These are phyloP conservation scores for Diutina pseudorugosa DNA, from an alignment of 1,139 yeast species.

Conservation along the genomic window DNA sequence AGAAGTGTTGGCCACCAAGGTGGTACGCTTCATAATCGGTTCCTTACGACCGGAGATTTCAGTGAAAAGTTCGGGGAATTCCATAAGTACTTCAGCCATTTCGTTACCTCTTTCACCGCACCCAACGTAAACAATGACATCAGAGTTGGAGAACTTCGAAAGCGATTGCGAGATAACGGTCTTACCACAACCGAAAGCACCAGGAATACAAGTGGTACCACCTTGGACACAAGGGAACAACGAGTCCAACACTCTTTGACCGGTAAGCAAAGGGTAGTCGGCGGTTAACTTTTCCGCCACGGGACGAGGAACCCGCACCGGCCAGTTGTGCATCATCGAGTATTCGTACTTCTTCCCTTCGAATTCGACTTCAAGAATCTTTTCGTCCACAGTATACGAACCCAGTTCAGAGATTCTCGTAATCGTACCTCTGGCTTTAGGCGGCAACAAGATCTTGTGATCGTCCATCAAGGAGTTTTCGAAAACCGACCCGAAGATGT, in stretches of 20 bases:
- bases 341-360: slow-evolving; percentile 74
- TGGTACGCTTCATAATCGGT: slow-evolving; percentile 98
- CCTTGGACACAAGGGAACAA: slow-evolving; percentile 99
- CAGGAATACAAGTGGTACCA: slow-evolving; percentile 99
- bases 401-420: slow-evolving; percentile 84
- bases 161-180: slow-evolving; percentile 97
- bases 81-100: slow-evolving; percentile 99
- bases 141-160: slow-evolving; percentile 95
- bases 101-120: slow-evolving; percentile 53
- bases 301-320: slow-evolving; percentile 98
- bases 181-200: slow-evolving; percentile 99
- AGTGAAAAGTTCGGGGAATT: slow-evolving; percentile 93
- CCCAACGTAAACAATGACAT: slow-evolving; percentile 88
- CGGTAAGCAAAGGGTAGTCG: slow-evolving; percentile 89
- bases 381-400: slow-evolving; percentile 80
- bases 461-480: slow-evolving; percentile 88
- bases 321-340: slow-evolving; percentile 98
- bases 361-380: slow-evolving; percentile 85
- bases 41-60: slow-evolving; percentile 89
- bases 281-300: slow-evolving; percentile 90
- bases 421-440: slow-evolving; percentile 96
- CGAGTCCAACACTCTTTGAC: slow-evolving; percentile 97
- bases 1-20: slow-evolving; percentile 95
- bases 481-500: slow-evolving; percentile 83
- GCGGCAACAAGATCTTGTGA: slow-evolving; percentile 91